Conservation (phyloP, 2,329 filamentous ascomycete genomes). For the Paraconiothyrium sp. region DNA sequence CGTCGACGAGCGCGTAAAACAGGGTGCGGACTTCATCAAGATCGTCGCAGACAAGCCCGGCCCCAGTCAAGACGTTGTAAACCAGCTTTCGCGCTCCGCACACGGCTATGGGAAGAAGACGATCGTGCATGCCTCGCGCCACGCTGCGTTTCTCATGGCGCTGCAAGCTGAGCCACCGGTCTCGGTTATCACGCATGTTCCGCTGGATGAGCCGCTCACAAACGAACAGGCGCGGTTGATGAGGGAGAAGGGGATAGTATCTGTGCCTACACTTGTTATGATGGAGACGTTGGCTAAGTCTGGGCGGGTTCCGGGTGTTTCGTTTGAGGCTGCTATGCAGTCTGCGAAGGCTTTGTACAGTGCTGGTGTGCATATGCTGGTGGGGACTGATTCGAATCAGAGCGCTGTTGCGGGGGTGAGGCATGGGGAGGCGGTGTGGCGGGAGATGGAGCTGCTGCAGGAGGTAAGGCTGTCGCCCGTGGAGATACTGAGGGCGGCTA, state of each 20-base stretch:
- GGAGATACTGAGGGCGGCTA: conserved; percentile 14
- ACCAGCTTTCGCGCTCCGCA: conserved; percentile 15
- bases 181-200: conserved; percentile 17
- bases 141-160: conserved; percentile 14
- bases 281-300: background rate
- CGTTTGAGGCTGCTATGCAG: background rate
- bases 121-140: conserved; percentile 14
- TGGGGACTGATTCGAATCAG: conserved; percentile 14
- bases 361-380: conserved; percentile 12
- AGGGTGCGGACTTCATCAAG: conserved; percentile 18
- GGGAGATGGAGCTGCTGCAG: conserved; percentile 13
- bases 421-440: conserved; percentile 11
- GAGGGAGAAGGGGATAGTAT: background rate
- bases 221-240: background rate
- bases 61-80: conserved; percentile 14
- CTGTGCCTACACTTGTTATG: conserved; percentile 15
- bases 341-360: conserved; percentile 9
- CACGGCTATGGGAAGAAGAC: conserved; percentile 8
- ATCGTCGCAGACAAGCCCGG: conserved; percentile 17
- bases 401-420: conserved; percentile 3
- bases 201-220: conserved; percentile 12
- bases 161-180: conserved; percentile 13
- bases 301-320: background rate
- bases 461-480: conserved; percentile 6
- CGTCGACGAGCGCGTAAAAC: conserved; percentile 7